phyloP scores from a whole-genome alignment of 2,329 filamentous ascomycete species.

The Corinectria fuckeliana region DNA sequence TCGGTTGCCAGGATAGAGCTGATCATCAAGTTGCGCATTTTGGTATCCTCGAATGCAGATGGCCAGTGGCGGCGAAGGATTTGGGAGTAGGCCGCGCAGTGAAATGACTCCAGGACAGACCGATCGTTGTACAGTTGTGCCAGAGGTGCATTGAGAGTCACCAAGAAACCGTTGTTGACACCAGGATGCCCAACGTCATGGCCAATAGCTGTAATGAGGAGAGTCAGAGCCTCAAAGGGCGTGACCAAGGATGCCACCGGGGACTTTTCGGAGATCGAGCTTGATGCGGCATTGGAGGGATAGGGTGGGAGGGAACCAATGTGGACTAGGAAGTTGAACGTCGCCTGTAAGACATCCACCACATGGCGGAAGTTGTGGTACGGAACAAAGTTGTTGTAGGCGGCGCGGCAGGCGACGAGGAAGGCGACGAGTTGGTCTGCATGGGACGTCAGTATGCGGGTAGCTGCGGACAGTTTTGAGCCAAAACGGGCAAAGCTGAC shows the following conservation, averaged over 20 bases:
- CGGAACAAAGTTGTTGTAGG: constrained; percentile 96
- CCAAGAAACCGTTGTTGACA: constrained; percentile 96
- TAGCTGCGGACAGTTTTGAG: constrained; percentile 7
- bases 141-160: constrained; percentile 88
- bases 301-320: constrained; percentile 79
- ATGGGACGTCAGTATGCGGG: constrained; percentile 47
- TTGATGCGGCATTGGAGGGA: constrained; percentile 47
- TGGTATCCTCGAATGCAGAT: constrained; percentile 75
- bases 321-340: constrained; percentile 86
- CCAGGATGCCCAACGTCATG: constrained; percentile 98
- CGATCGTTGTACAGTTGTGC: constrained; percentile 97
- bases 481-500: constrained; percentile 38
- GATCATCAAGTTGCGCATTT: constrained; percentile 90
- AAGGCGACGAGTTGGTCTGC: constrained; percentile 83
- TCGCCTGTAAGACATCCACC: constrained; percentile 91
- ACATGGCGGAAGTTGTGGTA: constrained; percentile 99
- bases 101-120: constrained; percentile 95
- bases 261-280: constrained; percentile 54
- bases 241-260: constrained; percentile 77
- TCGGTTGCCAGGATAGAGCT: constrained; percentile 97
- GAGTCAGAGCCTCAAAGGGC: constrained; percentile 86
- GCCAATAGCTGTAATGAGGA: constrained; percentile 94
- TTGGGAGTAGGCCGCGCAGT: constrained; percentile 96
- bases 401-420: constrained; percentile 83
- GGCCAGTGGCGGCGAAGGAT: constrained; percentile 95